phyloP scores from a whole-genome alignment of 2,329 filamentous ascomycete genomes.

The Ambrosiella cleistominuta region DNA sequence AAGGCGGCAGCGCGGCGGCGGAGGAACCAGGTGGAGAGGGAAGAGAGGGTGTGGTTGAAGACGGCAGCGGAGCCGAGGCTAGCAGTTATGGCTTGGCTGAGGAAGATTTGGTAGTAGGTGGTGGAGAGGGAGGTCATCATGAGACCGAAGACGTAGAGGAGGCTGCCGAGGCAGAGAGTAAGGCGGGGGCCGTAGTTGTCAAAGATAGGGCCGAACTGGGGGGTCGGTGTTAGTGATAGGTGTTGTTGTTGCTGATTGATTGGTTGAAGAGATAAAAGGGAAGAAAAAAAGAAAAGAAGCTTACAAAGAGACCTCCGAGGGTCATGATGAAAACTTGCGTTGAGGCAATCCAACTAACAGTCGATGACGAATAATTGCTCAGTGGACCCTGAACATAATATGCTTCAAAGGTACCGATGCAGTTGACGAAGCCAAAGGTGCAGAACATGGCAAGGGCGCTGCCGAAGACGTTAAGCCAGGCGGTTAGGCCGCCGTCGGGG shows the following conservation, averaged over 20 bases:
- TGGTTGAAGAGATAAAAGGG: too few relatives aligned
- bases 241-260: conserved; percentile 5
- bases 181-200: conserved; percentile 46
- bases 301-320: conserved; percentile 30
- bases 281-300: conserved; percentile 13
- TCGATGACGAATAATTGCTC: conserved; percentile 28
- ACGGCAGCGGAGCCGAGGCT: conserved; percentile 26
- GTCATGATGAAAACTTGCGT: conserved; percentile 32
- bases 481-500: conserved; percentile 39
- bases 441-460: conserved; percentile 28
- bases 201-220: conserved; percentile 38
- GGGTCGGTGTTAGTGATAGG: neutral
- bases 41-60: conserved; percentile 27
- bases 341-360: conserved; percentile 43
- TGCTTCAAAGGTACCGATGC: conserved; percentile 37
- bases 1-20: conserved; percentile 33
- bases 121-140: conserved; percentile 43
- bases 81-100: conserved; percentile 25
- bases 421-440: conserved; percentile 29
- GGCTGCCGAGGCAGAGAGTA: conserved; percentile 34
- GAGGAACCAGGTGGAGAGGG: conserved; percentile 34
- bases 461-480: conserved; percentile 38
- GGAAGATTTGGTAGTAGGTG: conserved; percentile 28
- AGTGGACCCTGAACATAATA: conserved; percentile 37
- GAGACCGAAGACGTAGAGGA: conserved; percentile 42